Percentiles rank a stretch among this genome's conserved stretches.
Evolutionary conservation across 441 rosid genomes (phyloP).

Genomic region (Capsella rubella): DNA sequence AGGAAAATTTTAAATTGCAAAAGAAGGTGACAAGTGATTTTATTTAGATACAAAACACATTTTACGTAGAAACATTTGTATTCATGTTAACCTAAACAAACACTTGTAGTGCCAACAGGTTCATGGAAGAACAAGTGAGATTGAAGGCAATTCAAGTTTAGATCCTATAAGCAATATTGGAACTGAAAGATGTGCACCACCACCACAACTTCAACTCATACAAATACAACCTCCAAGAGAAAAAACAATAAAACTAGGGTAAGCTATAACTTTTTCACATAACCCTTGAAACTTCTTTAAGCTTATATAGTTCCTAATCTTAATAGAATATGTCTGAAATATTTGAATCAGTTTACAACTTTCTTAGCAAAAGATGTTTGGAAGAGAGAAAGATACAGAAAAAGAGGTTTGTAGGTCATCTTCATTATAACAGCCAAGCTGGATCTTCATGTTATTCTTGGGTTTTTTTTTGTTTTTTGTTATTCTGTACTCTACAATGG

Average conservation of each 20-base stretch:
- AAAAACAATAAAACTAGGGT: slow-evolving; percentile 64
- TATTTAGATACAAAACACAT: not conserved
- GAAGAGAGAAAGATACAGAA: not conserved
- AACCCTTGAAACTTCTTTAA: not conserved
- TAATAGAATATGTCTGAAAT: not conserved
- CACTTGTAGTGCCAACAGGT: slow-evolving; percentile 47
- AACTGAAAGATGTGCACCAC: slow-evolving; percentile 51
- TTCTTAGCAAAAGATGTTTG: slow-evolving; percentile 47
- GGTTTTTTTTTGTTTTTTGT: slow-evolving; percentile 12
- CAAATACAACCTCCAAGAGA: slow-evolving; percentile 64
- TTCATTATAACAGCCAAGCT: slow-evolving; percentile 29
- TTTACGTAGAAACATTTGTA: not conserved
- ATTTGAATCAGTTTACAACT: slow-evolving; percentile 61
- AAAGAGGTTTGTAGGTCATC: slow-evolving; percentile 24
- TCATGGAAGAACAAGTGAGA: slow-evolving; percentile 50
- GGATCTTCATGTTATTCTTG: slow-evolving; percentile 29
- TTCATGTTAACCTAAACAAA: slow-evolving; percentile 7
- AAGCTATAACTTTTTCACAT: slow-evolving; percentile 35
- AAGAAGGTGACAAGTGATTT: slow-evolving; percentile 62
- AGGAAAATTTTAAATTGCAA: slow-evolving; percentile 67
- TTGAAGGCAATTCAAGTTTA: slow-evolving; percentile 49
- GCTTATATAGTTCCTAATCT: slow-evolving; percentile 28
- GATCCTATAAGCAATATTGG: slow-evolving; percentile 44
- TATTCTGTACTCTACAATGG: slow-evolving; percentile 22
- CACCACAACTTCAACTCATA: slow-evolving; percentile 65